Conservation (phyloP, 1,139 yeast species). For the Hansenula sp. region DNA sequence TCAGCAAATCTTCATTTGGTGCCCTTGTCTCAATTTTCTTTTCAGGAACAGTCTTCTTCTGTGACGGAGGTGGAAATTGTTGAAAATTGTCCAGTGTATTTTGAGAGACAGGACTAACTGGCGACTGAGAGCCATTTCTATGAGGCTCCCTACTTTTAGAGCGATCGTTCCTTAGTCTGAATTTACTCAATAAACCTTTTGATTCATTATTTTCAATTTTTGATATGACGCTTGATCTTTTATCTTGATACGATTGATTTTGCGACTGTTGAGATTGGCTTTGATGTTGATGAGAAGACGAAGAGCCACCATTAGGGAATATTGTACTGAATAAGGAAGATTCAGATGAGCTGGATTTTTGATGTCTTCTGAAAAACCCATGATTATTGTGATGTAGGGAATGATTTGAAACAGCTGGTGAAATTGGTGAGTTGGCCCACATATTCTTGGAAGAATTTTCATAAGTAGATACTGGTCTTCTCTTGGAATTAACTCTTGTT, state of each 20-base stretch:
- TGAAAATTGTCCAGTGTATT: neutral
- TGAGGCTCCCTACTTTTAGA: conserved; percentile 11
- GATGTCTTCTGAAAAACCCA: conserved; percentile 56
- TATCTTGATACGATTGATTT: conserved; percentile 11
- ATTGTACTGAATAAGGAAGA: conserved; percentile 36
- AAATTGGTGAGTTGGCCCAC: conserved; percentile 30
- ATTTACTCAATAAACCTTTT: conserved; percentile 28
- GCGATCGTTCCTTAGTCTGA: conserved; percentile 13
- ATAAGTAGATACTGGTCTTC: conserved; percentile 52
- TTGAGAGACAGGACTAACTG: conserved; percentile 14
- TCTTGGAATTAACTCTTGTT: neutral
- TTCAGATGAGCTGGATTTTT: conserved; percentile 55
- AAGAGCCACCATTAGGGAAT: conserved; percentile 16
- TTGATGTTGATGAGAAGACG: neutral
- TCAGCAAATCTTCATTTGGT: neutral
- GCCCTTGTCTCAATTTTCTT: neutral
- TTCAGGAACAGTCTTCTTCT: neutral
- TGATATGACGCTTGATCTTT: conserved; percentile 19
- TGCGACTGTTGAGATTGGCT: conserved; percentile 7
- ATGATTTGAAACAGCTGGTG: conserved; percentile 36
- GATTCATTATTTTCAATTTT: conserved; percentile 20
- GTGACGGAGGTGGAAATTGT: neutral
- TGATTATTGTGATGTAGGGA: conserved; percentile 18
- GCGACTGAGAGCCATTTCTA: conserved; percentile 7
- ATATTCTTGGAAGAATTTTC: conserved; percentile 31